Percentiles rank a stretch among this genome's conserved stretches.
Conservation (phyloP, 1,139 yeast genomes). For the Pichia sp. region DNA sequence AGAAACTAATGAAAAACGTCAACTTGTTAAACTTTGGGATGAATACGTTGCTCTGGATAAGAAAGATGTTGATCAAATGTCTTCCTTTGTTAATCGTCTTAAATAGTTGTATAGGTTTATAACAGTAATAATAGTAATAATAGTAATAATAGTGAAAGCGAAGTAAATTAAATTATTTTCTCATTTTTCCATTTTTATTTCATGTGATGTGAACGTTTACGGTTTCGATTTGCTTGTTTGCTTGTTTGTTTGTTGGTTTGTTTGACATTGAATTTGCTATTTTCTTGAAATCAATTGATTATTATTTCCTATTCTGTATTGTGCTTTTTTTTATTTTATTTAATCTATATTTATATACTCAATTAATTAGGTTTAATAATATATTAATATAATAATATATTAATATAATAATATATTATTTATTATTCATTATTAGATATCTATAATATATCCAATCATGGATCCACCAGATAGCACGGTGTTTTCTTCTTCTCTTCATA, state of each 20-base stretch:
- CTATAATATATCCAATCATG: neutral
- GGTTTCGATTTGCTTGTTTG: too few relatives aligned
- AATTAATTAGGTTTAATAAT: too few relatives aligned
- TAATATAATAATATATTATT: too few relatives aligned
- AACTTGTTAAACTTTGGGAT: slow-evolving; percentile 48
- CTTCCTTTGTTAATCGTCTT: slow-evolving; percentile 10
- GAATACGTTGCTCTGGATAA: slow-evolving; percentile 28
- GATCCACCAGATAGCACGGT: neutral
- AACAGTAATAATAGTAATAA: neutral
- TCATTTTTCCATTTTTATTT: neutral
- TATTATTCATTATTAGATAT: too few relatives aligned
- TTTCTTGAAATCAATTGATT: too few relatives aligned
- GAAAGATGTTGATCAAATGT: slow-evolving; percentile 13
- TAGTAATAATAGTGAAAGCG: neutral
- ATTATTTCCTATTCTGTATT: too few relatives aligned
- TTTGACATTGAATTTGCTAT: too few relatives aligned
- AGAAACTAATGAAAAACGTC: slow-evolving; percentile 51
- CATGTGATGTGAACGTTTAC: too few relatives aligned
- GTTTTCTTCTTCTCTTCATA: neutral
- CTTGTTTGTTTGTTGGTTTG: too few relatives aligned
- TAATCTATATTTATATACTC: too few relatives aligned
- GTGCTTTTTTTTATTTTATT: too few relatives aligned
- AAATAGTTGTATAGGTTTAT: slow-evolving; percentile 1
- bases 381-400: too few relatives aligned
- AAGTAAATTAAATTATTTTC: neutral